Percentiles rank a stretch among this genome's conserved stretches.
phyloP scores from a whole-genome alignment of 768 basidiomycete genomes.

The Lactarius vividus region DNA sequence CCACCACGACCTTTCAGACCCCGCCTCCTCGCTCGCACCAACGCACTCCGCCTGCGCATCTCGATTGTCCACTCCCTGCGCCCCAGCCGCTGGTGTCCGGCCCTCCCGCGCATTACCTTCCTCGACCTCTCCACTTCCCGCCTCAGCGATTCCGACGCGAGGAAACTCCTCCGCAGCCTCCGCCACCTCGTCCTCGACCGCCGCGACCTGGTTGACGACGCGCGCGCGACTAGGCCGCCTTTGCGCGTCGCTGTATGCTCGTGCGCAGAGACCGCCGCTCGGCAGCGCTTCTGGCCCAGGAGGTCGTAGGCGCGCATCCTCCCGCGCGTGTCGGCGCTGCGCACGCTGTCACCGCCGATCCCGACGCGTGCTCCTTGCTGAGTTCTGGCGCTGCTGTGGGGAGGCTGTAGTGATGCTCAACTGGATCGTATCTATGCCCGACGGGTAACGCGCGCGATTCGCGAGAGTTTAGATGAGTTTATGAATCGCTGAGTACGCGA shows the following conservation, averaged over 20 bases:
- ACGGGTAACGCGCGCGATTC: background rate
- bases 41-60: constrained; percentile 64
- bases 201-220: constrained; percentile 53
- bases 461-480: too few species aligned
- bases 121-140: constrained; percentile 35
- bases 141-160: constrained; percentile 39
- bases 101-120: constrained; percentile 57
- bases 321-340: constrained; percentile 50
- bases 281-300: constrained; percentile 49
- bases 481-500: too few species aligned
- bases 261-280: constrained; percentile 43
- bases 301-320: constrained; percentile 42
- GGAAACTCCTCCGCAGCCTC: constrained; percentile 42
- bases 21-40: constrained; percentile 36
- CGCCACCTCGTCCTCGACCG: constrained; percentile 69
- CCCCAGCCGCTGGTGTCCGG: constrained; percentile 16
- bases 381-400: constrained; percentile 62
- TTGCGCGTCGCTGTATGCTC: too few species aligned
- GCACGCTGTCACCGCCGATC: constrained; percentile 45
- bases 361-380: constrained; percentile 40
- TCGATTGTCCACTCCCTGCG: constrained; percentile 53
- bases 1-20: too few species aligned
- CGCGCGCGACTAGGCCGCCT: constrained; percentile 29
- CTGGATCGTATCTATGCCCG: constrained; percentile 37
- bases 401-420: constrained; percentile 56